Conservation (phyloP, 2,329 filamentous ascomycete species). For the Penicillium occitanis region DNA sequence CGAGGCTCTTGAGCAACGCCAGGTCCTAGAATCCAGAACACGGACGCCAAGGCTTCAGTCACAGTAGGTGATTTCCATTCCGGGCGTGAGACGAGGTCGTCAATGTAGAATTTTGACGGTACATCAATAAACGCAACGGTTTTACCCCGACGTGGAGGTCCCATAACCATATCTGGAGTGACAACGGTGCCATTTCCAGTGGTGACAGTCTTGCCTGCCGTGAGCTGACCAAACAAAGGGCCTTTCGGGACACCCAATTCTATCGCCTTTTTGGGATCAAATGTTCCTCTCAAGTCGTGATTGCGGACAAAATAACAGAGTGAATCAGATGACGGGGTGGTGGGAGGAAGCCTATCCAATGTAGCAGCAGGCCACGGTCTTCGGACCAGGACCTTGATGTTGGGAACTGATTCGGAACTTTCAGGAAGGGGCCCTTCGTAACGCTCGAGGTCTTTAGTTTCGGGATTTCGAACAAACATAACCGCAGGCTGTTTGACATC, state of each 20-base stretch:
- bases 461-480: conserved; percentile 65
- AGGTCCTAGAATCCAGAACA: conserved; percentile 80
- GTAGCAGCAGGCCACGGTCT: conserved; percentile 75
- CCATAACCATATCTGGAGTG: conserved; percentile 85
- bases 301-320: conserved; percentile 85
- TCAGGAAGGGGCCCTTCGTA: conserved; percentile 70
- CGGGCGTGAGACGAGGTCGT: conserved; percentile 64
- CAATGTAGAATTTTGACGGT: conserved; percentile 68
- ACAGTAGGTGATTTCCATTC: conserved; percentile 69
- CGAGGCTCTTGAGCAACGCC: conserved; percentile 63
- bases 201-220: conserved; percentile 62
- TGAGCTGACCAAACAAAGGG: conserved; percentile 59
- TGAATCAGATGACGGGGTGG: conserved; percentile 64
- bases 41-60: conserved; percentile 64
- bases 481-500: conserved; percentile 67
- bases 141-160: conserved; percentile 62
- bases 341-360: conserved; percentile 65
- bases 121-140: conserved; percentile 81
- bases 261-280: conserved; percentile 65
- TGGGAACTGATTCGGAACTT: conserved; percentile 51
- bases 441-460: conserved; percentile 62
- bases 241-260: conserved; percentile 64
- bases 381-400: conserved; percentile 70
- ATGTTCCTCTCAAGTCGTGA: conserved; percentile 75
- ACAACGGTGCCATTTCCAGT: conserved; percentile 66